These are phyloP conservation scores for Knoxia roxburghii DNA, from an alignment of 257 asterid genomes.

Conservation along the genomic window DNA sequence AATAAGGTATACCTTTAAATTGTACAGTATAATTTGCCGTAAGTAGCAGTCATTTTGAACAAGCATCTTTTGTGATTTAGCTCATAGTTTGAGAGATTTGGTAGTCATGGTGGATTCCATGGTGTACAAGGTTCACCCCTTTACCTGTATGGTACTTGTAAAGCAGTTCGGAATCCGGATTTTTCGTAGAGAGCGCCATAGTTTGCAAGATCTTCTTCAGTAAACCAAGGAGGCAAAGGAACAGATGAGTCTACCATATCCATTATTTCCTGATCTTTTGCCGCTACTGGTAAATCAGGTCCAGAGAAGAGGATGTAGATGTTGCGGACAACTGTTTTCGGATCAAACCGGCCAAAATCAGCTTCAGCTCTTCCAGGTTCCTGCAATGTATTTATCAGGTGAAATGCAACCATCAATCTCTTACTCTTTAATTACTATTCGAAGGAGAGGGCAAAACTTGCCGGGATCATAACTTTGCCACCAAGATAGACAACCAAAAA, in stretches of 20 bases:
- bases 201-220: slow-evolving; percentile 37
- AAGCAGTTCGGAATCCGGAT: slow-evolving; percentile 43
- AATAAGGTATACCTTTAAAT: no score
- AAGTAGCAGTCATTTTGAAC: no score
- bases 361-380: slow-evolving; percentile 57
- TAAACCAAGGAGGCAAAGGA: slow-evolving; percentile 46
- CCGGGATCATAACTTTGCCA: neutral
- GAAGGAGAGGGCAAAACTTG: neutral
- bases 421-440: neutral
- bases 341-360: slow-evolving; percentile 45
- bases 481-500: neutral
- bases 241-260: slow-evolving; percentile 44
- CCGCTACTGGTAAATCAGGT: slow-evolving; percentile 41
- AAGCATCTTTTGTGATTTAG: no score
- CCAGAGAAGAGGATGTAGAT: slow-evolving; percentile 44
- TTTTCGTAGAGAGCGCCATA: slow-evolving; percentile 36
- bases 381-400: neutral
- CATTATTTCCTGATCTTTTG: slow-evolving; percentile 40
- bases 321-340: slow-evolving; percentile 41
- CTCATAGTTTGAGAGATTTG: no score
- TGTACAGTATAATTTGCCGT: no score
- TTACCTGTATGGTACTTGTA: slow-evolving; percentile 50
- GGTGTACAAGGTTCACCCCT: neutral
- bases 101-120: no score
- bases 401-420: neutral